A percentile compares a stretch with the other conserved stretches of the same genome.
Conservation (phyloP, 78 protist species). For the Monosiga brevicollis region DNA sequence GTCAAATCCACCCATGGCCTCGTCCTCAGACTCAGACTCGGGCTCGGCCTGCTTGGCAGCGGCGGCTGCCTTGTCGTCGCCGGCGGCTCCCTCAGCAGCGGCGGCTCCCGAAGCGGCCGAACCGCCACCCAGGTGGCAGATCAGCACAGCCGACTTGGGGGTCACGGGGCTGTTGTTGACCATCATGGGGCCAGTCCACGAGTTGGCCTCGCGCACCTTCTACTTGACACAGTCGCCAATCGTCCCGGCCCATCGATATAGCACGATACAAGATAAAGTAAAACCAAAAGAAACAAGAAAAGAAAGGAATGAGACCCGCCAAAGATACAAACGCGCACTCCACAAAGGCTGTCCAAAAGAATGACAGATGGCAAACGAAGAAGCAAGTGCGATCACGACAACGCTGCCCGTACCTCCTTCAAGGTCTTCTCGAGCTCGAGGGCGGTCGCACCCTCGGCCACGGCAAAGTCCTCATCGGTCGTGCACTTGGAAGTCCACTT, state of each 20-base stretch:
- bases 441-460: background rate
- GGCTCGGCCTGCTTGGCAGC: background rate
- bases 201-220: background rate
- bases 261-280: no score
- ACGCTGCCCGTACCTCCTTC: background rate
- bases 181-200: background rate
- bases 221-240: no score
- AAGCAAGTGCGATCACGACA: background rate
- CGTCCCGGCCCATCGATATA: no score
- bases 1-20: background rate
- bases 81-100: background rate
- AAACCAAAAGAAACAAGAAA: no score
- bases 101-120: background rate
- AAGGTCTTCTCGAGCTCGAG: background rate
- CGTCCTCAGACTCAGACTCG: background rate
- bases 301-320: background rate
- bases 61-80: background rate
- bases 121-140: background rate
- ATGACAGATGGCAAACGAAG: no score
- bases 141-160: background rate
- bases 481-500: background rate
- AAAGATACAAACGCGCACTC: background rate
- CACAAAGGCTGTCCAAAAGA: no score
- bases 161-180: background rate
- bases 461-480: background rate